Base-by-base conservation (phyloP, 139 green algal species). In the Chlorella sp. region DNA sequence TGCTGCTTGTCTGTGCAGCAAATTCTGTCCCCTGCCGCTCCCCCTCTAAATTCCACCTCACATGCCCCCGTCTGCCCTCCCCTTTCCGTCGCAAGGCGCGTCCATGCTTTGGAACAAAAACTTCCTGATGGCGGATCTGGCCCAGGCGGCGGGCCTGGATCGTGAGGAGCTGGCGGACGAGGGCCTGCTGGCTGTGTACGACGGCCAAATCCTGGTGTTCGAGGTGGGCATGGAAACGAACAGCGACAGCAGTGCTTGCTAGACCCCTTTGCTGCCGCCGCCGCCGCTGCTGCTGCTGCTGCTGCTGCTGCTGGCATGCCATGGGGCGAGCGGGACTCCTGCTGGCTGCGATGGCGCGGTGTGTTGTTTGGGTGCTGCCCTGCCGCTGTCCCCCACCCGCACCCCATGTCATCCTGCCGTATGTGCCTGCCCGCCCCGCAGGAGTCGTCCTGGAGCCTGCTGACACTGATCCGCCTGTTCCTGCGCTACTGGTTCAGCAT, bases 401-500 rank as follows among this genome's bases (percentile, higher is more conserved):
- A 26, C 51, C 51, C 24, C 51, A 60, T 54, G 46, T 11, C 46
- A 11, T 24, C 9, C 2, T 20, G 9, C 51, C 24, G 51, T 16
- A 11, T 60, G 51, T 16, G 22, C 51, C 51, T 26, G 2, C 51
- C 51, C 4, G 2, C 51, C 46, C 8, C 51, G n/a, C 65, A 73
- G 48, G 38, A 87, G 69, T 87, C 84, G 8, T 16, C 40, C 22
- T 87, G 84, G 84, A 44, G 75, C 51, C 20, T 87, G 38, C 58
- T 87, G 40, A 84, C 84, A 19, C n/a, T 87, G 38, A 24, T 87
- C 16, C 75, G 76, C 40, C 30, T 84, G 75, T 54, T 87, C 38
- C 69, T 64, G 84, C 72, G 84, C 41, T 87, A 87, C 36, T 46
- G 84, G 40, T 38, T 87, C 44, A 58, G 41, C 26, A 80, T 44